Conservation (phyloP, 306 rosid genomes). For the Gillenia trifoliata region DNA sequence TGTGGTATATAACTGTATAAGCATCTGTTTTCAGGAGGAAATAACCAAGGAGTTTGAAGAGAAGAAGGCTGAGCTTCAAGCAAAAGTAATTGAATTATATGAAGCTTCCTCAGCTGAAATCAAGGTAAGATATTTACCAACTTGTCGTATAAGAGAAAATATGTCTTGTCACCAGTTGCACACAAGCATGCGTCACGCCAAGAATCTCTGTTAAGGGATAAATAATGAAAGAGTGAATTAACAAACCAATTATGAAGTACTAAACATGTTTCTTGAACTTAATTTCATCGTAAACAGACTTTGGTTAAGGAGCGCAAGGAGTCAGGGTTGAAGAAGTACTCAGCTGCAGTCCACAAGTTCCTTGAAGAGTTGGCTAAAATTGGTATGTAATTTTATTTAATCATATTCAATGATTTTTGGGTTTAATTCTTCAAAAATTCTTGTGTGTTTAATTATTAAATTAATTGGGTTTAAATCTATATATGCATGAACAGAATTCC, state of each 20-base stretch:
- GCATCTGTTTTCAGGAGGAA: slow-evolving; percentile 40
- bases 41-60: slow-evolving; percentile 59
- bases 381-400: slow-evolving; percentile 25
- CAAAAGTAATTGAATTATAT: slow-evolving; percentile 57
- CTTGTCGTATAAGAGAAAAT: background rate
- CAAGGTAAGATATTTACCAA: slow-evolving; percentile 37
- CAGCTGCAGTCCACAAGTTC: slow-evolving; percentile 53
- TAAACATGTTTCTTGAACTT: background rate
- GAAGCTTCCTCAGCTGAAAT: slow-evolving; percentile 50
- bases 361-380: slow-evolving; percentile 61
- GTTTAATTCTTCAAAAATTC: background rate
- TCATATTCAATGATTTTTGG: background rate
- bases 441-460: background rate
- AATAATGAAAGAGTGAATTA: background rate
- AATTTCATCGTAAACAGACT: slow-evolving; percentile 24
- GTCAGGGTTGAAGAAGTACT: slow-evolving; percentile 59
- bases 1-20: background rate
- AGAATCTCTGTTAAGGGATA: background rate
- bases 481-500: slow-evolving; percentile 47
- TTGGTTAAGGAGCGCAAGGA: slow-evolving; percentile 49
- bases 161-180: background rate
- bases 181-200: background rate
- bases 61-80: slow-evolving; percentile 51
- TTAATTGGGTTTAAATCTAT: background rate
- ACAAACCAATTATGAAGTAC: background rate